Percentiles rank a stretch among this genome's conserved stretches.
Evolutionary conservation across 495 filamentous ascomycete species (phyloP).

Genomic region (Xylaria longipes): DNA sequence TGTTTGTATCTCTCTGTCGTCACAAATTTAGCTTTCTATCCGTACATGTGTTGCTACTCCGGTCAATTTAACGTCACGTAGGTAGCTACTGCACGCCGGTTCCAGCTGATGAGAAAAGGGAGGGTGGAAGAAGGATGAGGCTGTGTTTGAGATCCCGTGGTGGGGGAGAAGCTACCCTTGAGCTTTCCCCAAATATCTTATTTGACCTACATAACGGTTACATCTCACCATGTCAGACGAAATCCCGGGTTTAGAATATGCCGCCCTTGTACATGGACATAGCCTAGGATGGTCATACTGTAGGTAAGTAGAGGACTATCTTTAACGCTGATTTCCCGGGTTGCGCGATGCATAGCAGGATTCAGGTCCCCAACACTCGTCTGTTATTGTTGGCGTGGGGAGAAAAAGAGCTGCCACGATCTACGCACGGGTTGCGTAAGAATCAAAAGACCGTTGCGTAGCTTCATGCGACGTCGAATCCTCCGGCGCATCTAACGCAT

Average conservation of each 20-base stretch:
- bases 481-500: background rate
- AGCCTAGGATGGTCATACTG: constrained; percentile 1
- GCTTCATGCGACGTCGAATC: constrained; percentile 17
- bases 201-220: background rate
- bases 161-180: constrained; percentile 19
- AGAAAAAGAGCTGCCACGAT: background rate
- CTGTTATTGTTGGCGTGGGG: background rate
- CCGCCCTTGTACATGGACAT: background rate
- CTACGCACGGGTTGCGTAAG: constrained; percentile 12
- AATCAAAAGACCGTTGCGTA: constrained; percentile 4
- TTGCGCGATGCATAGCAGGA: background rate
- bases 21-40: background rate
- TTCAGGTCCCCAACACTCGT: background rate
- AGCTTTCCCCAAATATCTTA: constrained; percentile 17
- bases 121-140: constrained; percentile 21
- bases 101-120: background rate
- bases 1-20: background rate
- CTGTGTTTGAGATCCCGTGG: constrained; percentile 8
- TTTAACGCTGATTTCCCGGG: background rate
- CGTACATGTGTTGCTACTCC: background rate
- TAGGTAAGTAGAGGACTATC: background rate
- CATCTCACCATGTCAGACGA: constrained; percentile 1
- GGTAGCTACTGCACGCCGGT: background rate
- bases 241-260: constrained; percentile 1
- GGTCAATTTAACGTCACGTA: background rate